Conservation (phyloP, 139 green algal genomes). For the Chlamydomonas asymmetrica region DNA sequence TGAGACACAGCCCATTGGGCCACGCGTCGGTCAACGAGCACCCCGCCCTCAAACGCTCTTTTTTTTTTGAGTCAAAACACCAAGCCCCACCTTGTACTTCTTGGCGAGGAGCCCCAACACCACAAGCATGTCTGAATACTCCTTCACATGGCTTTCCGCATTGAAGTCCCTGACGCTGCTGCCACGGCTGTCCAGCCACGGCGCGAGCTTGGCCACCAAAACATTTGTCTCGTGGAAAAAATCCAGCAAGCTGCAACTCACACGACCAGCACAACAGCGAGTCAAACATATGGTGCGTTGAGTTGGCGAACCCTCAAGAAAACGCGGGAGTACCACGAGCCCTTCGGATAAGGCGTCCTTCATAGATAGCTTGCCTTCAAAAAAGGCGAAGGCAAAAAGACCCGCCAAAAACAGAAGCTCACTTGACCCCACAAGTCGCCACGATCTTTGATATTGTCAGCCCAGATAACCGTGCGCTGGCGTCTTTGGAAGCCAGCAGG, state of each 20-base stretch:
- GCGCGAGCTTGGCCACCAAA: conserved; percentile 36
- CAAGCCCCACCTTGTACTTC: conserved; percentile 52
- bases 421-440: conserved; percentile 31
- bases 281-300: too few relatives aligned
- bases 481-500: not conserved
- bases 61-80: not conserved
- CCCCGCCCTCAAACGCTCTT: not conserved
- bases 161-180: conserved; percentile 24
- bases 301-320: too few relatives aligned
- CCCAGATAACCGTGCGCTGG: not conserved
- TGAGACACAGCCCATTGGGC: too few relatives aligned
- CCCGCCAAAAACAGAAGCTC: not conserved
- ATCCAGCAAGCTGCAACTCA: conserved; percentile 39
- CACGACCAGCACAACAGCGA: too few relatives aligned
- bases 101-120: conserved; percentile 40
- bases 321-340: too few relatives aligned
- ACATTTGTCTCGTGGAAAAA: conserved; percentile 53
- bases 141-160: conserved; percentile 18
- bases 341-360: too few relatives aligned
- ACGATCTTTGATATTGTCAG: conserved; percentile 35
- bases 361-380: not conserved
- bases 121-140: conserved; percentile 47
- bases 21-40: too few relatives aligned
- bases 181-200: conserved; percentile 6
- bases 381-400: not conserved